Percentiles rank a stretch among this genome's conserved stretches.
phyloP scores from a whole-genome alignment of 2,329 filamentous ascomycete genomes.

The Colletotrichum cordylinicola region DNA sequence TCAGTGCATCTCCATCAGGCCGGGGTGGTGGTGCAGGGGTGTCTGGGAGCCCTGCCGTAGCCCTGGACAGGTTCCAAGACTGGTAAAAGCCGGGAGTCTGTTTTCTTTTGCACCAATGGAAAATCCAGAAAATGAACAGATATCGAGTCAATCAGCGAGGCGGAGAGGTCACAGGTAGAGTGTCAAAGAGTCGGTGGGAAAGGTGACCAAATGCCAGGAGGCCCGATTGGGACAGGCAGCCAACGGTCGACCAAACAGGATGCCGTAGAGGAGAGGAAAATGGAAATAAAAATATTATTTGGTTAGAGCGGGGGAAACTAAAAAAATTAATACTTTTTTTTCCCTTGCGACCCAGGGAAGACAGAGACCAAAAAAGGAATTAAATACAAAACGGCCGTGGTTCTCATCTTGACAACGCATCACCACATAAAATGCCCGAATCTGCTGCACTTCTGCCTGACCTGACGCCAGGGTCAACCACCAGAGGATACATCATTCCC shows the following conservation, averaged over 20 bases:
- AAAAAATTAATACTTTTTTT: neutral
- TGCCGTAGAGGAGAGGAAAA: neutral
- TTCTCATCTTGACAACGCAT: constrained; percentile 55
- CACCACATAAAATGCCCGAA: constrained; percentile 50
- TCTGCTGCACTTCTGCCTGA: constrained; percentile 54
- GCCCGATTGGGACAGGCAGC: neutral
- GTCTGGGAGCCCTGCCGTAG: neutral
- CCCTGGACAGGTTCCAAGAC: neutral
- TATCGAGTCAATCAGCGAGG: constrained; percentile 14
- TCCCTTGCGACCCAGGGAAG: neutral
- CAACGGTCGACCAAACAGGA: neutral
- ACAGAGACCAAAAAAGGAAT: constrained; percentile 24
- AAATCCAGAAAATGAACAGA: neutral
- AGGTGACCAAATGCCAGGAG: neutral
- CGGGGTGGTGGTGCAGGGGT: neutral
- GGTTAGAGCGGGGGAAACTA: neutral
- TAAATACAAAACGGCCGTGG: neutral
- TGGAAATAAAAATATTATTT: neutral
- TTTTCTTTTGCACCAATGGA: constrained; percentile 15
- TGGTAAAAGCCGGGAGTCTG: neutral
- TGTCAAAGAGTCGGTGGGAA: neutral
- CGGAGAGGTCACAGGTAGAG: neutral
- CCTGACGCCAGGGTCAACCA: constrained; percentile 28
- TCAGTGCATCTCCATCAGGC: neutral
- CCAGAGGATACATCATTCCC: neutral